Evolutionary conservation across 176 grass and related monocot genomes (phyloP), one percentile per base, ranked within the genome.

Genomic region (Stipa capillata): DNA sequence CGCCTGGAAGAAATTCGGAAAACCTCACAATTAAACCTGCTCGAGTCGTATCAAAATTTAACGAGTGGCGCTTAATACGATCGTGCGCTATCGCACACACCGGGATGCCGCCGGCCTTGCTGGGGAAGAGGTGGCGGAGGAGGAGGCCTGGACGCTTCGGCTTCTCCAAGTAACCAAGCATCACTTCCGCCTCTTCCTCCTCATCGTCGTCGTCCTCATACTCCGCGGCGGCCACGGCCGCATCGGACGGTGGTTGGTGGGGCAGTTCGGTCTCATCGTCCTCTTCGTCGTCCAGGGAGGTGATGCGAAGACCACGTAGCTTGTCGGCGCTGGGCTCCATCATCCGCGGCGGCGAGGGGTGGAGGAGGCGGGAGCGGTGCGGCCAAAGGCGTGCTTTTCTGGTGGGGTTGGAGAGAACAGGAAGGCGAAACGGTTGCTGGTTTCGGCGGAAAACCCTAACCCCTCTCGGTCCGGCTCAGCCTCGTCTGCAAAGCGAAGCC

Each of bases 91-190:
- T 81, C 0, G 39, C 29, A 65, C 72, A 7, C 50, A 94, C 85
- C 43, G 90, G 95, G 57, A 80, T 60, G 18, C 85, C 90, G 43
- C 92, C 87, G n/a, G 69, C 89, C 90, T 98, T 98, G 69, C 81
- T 89, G 31, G 92, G 92, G 64, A 98, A 98, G 15, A 85, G 41
- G 24, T 94, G 92, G 78, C 87, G 85, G 14, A 92, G 92, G 33
- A 97, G 86, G 47, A 84, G 81, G 9, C 74, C 83, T 10, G 85
- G 88, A 57, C 54, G 71, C 53, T 87, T 91, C 1, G 74, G 69
- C 78, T 95, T 93, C 74, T 91, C 75, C 25, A 93, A 40, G 31
- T 89, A 75, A 12, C 96, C 96, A 18, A 99, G 37, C 39, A 73
- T 76, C 60, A 99, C 86, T 66, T 85, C 79, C 34, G 49, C 35